Conservation (phyloP, 2,329 filamentous ascomycete genomes). For the Colletotrichum shisoi region DNA sequence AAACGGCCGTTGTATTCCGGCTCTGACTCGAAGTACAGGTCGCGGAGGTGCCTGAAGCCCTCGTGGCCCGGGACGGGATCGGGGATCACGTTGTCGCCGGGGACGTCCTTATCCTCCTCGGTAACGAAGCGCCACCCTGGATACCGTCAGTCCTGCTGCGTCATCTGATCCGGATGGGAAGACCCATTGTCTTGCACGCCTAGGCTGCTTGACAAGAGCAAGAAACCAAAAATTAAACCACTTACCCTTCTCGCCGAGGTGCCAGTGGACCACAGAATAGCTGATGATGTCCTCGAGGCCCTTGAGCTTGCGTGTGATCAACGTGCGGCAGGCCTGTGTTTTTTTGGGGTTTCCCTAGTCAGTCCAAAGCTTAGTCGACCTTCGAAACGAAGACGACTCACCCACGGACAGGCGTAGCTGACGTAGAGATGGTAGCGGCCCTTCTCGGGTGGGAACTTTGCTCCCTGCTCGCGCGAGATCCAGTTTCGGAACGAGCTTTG, state of each 20-base stretch:
- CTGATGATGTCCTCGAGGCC: constrained; percentile 86
- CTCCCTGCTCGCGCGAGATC: constrained; percentile 75
- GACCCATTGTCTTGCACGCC: not conserved
- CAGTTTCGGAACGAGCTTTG: constrained; percentile 81
- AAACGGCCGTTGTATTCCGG: constrained; percentile 78
- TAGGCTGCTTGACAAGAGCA: not conserved
- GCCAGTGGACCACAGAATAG: constrained; percentile 89
- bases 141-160: not conserved
- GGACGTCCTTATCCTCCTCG: constrained; percentile 59
- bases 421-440: constrained; percentile 94
- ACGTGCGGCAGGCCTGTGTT: constrained; percentile 73
- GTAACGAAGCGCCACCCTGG: constrained; percentile 85
- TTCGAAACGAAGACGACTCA: constrained; percentile 43
- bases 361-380: not conserved
- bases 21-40: constrained; percentile 81
- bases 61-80: constrained; percentile 75
- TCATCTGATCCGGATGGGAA: not conserved
- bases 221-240: constrained; percentile 8
- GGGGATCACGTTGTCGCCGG: constrained; percentile 70
- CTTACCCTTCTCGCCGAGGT: constrained; percentile 70
- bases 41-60: constrained; percentile 71
- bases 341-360: not conserved
- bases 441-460: constrained; percentile 84
- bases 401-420: constrained; percentile 93
- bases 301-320: constrained; percentile 90